Percentiles rank a stretch among this genome's conserved stretches.
These are phyloP conservation scores for Schwanniomyces vanrijiae DNA, from an alignment of 805 yeast species.

Conservation along the genomic window DNA sequence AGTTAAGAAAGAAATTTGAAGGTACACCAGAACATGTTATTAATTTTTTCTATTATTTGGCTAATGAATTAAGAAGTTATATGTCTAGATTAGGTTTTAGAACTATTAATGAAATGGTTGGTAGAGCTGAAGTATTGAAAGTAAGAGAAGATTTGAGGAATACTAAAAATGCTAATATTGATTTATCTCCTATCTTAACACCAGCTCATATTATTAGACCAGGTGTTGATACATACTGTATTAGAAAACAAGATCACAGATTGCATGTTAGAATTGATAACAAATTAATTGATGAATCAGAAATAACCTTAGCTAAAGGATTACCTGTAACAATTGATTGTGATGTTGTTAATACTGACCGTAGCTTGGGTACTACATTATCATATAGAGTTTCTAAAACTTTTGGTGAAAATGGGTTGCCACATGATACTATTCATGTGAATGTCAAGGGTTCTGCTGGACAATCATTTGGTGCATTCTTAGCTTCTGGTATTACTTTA, in stretches of 20 bases:
- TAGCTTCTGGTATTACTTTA: conserved; percentile 93
- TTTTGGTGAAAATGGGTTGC: conserved; percentile 91
- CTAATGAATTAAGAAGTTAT: conserved; percentile 85
- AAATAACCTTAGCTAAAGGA: conserved; percentile 93
- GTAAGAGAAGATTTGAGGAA: conserved; percentile 84
- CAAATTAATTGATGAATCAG: conserved; percentile 94
- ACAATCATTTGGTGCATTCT: conserved; percentile 97
- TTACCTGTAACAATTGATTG: conserved; percentile 93
- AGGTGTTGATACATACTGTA: conserved; percentile 91
- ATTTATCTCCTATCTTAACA: conserved; percentile 88
- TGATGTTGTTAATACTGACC: conserved; percentile 91
- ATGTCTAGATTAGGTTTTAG: conserved; percentile 97
- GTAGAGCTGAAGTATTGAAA: conserved; percentile 86
- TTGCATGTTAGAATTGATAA: conserved; percentile 92
- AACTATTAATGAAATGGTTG: conserved; percentile 96
- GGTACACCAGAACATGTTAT: conserved; percentile 99
- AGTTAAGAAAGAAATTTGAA: conserved; percentile 82
- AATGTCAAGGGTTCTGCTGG: conserved; percentile 93
- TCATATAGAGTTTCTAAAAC: conserved; percentile 91
- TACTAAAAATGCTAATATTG: conserved; percentile 88
- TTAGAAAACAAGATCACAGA: conserved; percentile 91
- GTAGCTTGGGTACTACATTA: conserved; percentile 92
- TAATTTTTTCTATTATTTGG: conserved; percentile 92
- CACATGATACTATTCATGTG: conserved; percentile 94
- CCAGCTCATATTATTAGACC: conserved; percentile 97